Evolutionary conservation across 768 basidiomycete genomes (phyloP), one percentile per base, ranked within the genome.

Genomic region (Kwoniella pini): DNA sequence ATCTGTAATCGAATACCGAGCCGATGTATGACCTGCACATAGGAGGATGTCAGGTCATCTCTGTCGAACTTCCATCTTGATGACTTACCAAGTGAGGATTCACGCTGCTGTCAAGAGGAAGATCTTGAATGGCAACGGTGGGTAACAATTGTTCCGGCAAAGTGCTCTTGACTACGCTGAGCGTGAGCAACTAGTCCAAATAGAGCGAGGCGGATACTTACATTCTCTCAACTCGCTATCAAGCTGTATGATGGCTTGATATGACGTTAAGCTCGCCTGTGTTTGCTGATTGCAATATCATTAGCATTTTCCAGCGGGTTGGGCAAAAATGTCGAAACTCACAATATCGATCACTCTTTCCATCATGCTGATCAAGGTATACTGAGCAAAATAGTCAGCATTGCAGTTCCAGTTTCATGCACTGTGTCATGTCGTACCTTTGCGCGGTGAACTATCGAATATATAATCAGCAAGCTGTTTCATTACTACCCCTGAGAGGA

Each of bases 311-410:
- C 33, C 33, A 36, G 15, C 33, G 15, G 33, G 15, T 36, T n/a
- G n/a, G 33, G 15, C 15, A 7, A 7, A 15, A 36, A 36, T 36
- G 7, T 7, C 33, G 7, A 45, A 2, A 46, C 69, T 50, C 48
- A 71, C 69, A 22, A 69, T 62, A 30, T 76, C 67, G 48, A 73
- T 77, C 33, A 77, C 72, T 43, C 67, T 63, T 54, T 77, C 76
- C 58, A 72, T 67, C 53, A 77, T 44, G 7, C 39, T 46, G 2
- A 72, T 70, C 11, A 76, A 26, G 10, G 54, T 63, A 50, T 70
- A 77, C 67, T 70, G 54, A n/a, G 38, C 57, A 15, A 17, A 13
- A 19, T 6, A 12, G 28, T 61, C 44, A 46, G 58, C 42, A 30
- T 15, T 26, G 31, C 49, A 24, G 30, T 4, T 6, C 1, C 44